Percentiles rank a stretch among this genome's conserved stretches.
Conservation (phyloP, 2,329 filamentous ascomycete genomes). For the Alternaria consortialis region DNA sequence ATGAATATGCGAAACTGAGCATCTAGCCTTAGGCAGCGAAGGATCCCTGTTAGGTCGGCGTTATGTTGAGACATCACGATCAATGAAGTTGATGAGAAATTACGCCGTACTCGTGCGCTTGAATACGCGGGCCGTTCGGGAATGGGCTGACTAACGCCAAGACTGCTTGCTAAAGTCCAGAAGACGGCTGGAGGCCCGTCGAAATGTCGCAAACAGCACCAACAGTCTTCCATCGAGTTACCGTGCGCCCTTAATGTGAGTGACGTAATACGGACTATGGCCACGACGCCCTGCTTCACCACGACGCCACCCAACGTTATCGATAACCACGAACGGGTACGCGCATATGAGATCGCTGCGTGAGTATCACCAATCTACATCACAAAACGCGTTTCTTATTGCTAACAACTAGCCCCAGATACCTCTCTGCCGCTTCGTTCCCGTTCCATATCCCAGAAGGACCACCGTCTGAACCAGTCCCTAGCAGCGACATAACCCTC, state of each 20-base stretch:
- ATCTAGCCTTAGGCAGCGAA: neutral
- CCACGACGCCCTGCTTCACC: neutral
- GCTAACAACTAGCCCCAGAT: slow-evolving; percentile 9
- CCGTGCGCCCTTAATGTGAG: neutral
- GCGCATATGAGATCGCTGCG: slow-evolving; percentile 18
- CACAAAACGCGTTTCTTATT: neutral
- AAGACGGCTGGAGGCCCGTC: neutral
- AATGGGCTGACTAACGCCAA: slow-evolving; percentile 3
- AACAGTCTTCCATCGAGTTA: neutral
- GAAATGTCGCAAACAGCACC: neutral
- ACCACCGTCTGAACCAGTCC: slow-evolving; percentile 15
- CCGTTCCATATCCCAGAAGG: slow-evolving; percentile 17
- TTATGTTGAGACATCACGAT: neutral
- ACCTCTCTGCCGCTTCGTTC: slow-evolving; percentile 23
- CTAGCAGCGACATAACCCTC: slow-evolving; percentile 20
- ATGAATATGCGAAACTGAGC: slow-evolving; percentile 29
- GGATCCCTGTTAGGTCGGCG: neutral
- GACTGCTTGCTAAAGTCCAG: neutral
- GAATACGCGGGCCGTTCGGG: neutral
- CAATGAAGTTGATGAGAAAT: neutral
- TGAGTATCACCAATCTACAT: slow-evolving; percentile 5
- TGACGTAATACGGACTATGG: neutral
- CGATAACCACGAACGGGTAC: slow-evolving; percentile 14
- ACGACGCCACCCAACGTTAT: neutral
- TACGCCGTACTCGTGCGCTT: neutral